A percentile compares a stretch with the other conserved stretches of the same genome.
These are phyloP conservation scores for Porphyra umbilicalis DNA, from an alignment of 31 red algal species.

Conservation along the genomic window DNA sequence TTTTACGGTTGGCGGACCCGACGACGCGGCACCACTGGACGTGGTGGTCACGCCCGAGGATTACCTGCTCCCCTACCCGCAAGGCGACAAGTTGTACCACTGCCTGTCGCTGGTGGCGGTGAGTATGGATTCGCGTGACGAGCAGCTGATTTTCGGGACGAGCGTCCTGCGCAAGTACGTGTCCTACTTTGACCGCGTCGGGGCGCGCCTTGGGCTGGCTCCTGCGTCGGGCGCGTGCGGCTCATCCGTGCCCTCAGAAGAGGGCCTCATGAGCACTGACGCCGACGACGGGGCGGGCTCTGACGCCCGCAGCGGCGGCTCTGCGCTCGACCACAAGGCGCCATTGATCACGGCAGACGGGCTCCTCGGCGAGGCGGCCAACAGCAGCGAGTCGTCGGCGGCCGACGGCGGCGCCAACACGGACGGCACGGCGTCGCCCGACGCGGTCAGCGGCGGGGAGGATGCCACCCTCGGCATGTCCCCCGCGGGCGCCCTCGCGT, in stretches of 20 bases:
- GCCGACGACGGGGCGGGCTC: background rate
- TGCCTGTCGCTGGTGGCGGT: background rate
- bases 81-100: background rate
- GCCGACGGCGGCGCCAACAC: background rate
- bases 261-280: background rate
- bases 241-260: background rate
- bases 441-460: background rate
- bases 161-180: background rate
- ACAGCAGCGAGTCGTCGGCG: too few species aligned
- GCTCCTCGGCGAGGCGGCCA: background rate
- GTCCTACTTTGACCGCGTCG: background rate
- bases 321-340: background rate
- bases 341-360: background rate
- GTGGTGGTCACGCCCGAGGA: background rate
- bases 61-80: background rate
- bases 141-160: background rate
- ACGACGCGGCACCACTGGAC: background rate
- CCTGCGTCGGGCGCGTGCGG: background rate
- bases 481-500: background rate
- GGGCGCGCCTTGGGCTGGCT: background rate
- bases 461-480: background rate
- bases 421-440: background rate
- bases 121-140: background rate
- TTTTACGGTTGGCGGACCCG: background rate
- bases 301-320: background rate